Percentiles rank a stretch among this genome's conserved stretches.
Evolutionary conservation across 768 basidiomycete genomes (phyloP).

Genomic region (Rhodotorula sphaerocarpa): DNA sequence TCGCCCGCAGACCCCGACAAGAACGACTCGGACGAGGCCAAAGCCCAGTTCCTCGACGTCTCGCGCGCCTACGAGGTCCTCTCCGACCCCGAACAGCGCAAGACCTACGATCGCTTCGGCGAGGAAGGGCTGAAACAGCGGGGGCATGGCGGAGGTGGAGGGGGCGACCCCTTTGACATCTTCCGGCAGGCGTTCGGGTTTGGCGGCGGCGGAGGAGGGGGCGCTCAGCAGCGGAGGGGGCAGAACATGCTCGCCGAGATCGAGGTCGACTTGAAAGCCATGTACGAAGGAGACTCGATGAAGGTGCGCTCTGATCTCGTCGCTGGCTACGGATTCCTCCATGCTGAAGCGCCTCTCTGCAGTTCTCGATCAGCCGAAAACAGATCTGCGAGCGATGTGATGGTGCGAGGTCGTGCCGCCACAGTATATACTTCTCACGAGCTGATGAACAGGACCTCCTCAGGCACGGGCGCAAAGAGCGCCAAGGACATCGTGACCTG

Average conservation of each 20-base stretch:
- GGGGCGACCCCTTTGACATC: slow-evolving; percentile 82
- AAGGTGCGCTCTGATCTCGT: slow-evolving; percentile 51
- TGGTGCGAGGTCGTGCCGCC: slow-evolving; percentile 6
- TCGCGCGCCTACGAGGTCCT: slow-evolving; percentile 79
- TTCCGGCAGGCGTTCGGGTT: slow-evolving; percentile 75
- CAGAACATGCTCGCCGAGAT: slow-evolving; percentile 45
- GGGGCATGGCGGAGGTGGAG: slow-evolving; percentile 50
- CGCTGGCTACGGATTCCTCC: neutral
- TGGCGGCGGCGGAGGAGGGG: slow-evolving; percentile 7
- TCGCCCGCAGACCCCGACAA: slow-evolving; percentile 66
- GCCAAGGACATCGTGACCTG: slow-evolving; percentile 56
- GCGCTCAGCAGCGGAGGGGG: slow-evolving; percentile 42
- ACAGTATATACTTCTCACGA: too few relatives aligned
- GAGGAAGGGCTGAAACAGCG: slow-evolving; percentile 90
- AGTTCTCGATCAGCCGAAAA: slow-evolving; percentile 89
- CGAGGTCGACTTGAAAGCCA: slow-evolving; percentile 42
- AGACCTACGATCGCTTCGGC: slow-evolving; percentile 88
- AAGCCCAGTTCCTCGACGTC: slow-evolving; percentile 71
- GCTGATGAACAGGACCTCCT: neutral
- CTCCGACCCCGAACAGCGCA: slow-evolving; percentile 79
- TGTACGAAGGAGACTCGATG: slow-evolving; percentile 75
- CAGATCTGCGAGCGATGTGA: slow-evolving; percentile 95
- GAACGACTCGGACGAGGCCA: slow-evolving; percentile 67
- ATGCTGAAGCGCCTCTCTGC: neutral
- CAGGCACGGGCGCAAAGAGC: slow-evolving; percentile 81